A percentile compares a stretch with the other conserved stretches of the same genome.
phyloP scores from a whole-genome alignment of 768 basidiomycete genomes.

The Harrya chromipes region DNA sequence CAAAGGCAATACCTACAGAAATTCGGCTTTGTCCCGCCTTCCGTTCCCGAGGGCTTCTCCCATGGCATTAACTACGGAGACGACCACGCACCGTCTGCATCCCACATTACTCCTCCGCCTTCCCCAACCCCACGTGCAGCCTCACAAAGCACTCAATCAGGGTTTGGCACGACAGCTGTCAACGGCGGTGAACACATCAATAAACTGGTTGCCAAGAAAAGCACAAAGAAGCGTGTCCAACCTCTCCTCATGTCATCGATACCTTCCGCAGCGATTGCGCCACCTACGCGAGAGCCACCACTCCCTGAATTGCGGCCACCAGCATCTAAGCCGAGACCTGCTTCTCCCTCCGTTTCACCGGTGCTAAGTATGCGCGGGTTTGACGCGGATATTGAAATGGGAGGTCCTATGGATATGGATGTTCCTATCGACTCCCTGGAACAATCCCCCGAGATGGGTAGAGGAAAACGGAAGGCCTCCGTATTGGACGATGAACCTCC shows the following conservation, averaged over 20 bases:
- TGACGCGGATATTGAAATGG: slow-evolving; percentile 40
- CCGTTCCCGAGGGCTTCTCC: slow-evolving; percentile 69
- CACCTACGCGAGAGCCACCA: slow-evolving; percentile 11
- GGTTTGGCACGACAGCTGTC: slow-evolving; percentile 38
- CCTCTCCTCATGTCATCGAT: slow-evolving; percentile 39
- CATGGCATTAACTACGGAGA: slow-evolving; percentile 38
- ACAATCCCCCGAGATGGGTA: slow-evolving; percentile 37
- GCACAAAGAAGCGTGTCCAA: slow-evolving; percentile 64
- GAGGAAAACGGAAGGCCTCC: slow-evolving; percentile 53
- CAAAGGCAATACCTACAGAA: slow-evolving; percentile 80
- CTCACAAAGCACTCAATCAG: slow-evolving; percentile 35
- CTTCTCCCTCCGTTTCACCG: slow-evolving; percentile 42
- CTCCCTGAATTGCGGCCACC: slow-evolving; percentile 15
- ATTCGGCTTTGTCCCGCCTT: slow-evolving; percentile 69
- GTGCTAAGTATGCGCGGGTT: slow-evolving; percentile 49
- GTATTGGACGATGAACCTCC: slow-evolving; percentile 39
- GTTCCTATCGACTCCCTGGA: slow-evolving; percentile 55
- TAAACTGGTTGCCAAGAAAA: slow-evolving; percentile 71
- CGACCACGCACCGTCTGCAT: slow-evolving; percentile 20
- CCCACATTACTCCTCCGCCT: slow-evolving; percentile 47
- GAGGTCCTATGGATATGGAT: slow-evolving; percentile 49
- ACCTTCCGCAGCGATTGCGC: slow-evolving; percentile 34
- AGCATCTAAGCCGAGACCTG: slow-evolving; percentile 24
- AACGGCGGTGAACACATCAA: slow-evolving; percentile 62
- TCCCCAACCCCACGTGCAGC: slow-evolving; percentile 38